Evolutionary conservation across 2,329 filamentous ascomycete genomes (phyloP).

Genomic region (Ambrosiella beaveri): DNA sequence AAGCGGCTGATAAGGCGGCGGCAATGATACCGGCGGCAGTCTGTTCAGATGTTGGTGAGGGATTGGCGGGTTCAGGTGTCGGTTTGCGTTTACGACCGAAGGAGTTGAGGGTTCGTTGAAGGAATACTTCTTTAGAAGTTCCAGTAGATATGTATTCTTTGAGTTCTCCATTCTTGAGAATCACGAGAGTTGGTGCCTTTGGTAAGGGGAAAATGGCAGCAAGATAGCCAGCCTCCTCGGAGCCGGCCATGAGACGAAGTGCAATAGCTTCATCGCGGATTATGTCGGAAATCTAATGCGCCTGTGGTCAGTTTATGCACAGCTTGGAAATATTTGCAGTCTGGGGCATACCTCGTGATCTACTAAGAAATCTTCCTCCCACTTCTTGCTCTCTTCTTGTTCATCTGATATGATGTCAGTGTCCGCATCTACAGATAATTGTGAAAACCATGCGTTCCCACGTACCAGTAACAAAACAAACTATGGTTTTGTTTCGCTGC

Average conservation of each 20-base stretch:
- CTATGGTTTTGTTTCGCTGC: slow-evolving; percentile 56
- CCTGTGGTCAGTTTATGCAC: neutral
- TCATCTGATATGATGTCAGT: slow-evolving; percentile 34
- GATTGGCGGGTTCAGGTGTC: slow-evolving; percentile 6
- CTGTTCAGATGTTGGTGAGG: slow-evolving; percentile 9
- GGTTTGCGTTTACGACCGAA: slow-evolving; percentile 17
- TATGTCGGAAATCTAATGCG: slow-evolving; percentile 32
- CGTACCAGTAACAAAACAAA: slow-evolving; percentile 69
- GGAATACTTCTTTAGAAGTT: slow-evolving; percentile 47
- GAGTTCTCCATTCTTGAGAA: slow-evolving; percentile 64
- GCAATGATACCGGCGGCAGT: slow-evolving; percentile 12
- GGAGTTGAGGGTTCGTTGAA: slow-evolving; percentile 24
- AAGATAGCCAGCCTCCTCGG: slow-evolving; percentile 66
- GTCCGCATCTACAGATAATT: neutral
- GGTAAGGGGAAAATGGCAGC: slow-evolving; percentile 68
- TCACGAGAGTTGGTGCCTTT: slow-evolving; percentile 58
- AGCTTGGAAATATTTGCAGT: neutral
- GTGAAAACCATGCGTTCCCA: slow-evolving; percentile 1
- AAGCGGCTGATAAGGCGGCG: slow-evolving; percentile 14
- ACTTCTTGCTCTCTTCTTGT: slow-evolving; percentile 47
- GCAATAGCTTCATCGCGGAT: slow-evolving; percentile 48
- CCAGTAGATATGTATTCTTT: slow-evolving; percentile 58
- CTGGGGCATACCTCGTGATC: slow-evolving; percentile 33
- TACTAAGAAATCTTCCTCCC: slow-evolving; percentile 53
- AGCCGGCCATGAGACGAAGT: slow-evolving; percentile 53